Percentiles rank a stretch among this genome's conserved stretches.
These are phyloP conservation scores for Zymoseptoria passerinii DNA, from an alignment of 2,329 filamentous ascomycete species.

Conservation along the genomic window DNA sequence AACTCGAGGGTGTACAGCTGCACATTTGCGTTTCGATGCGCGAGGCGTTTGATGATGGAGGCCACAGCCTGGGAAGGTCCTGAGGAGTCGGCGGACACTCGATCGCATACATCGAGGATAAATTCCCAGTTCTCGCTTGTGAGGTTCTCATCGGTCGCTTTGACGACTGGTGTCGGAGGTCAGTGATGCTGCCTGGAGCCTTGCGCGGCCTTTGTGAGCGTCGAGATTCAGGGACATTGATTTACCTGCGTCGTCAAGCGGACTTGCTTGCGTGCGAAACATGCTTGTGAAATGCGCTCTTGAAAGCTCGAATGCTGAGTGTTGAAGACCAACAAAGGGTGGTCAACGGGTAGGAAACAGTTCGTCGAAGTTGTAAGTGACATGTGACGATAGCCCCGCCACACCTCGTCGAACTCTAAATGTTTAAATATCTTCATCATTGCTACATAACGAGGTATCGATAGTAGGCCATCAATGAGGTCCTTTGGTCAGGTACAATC, in stretches of 20 bases:
- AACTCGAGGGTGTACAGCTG: constrained; percentile 93
- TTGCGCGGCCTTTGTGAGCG: not conserved
- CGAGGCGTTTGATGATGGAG: constrained; percentile 82
- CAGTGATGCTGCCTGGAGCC: constrained; percentile 2
- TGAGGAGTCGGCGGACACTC: constrained; percentile 27
- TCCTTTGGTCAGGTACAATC: not conserved
- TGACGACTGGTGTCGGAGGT: constrained; percentile 41
- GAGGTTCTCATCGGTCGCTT: constrained; percentile 95
- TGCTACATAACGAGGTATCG: too few relatives aligned
- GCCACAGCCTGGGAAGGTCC: constrained; percentile 53
- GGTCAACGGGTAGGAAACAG: not conserved
- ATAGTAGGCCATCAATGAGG: too few relatives aligned
- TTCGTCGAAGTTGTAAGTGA: not conserved
- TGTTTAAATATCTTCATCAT: too few relatives aligned
- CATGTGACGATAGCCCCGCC: not conserved
- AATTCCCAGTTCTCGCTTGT: constrained; percentile 74
- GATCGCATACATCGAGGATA: constrained; percentile 45
- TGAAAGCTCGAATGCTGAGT: not conserved
- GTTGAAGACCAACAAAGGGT: not conserved
- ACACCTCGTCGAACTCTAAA: not conserved
- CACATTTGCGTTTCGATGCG: constrained; percentile 90
- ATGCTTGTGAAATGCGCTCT: constrained; percentile 2
- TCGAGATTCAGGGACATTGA: not conserved
- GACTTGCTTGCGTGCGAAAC: constrained; percentile 13
- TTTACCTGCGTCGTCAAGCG: constrained; percentile 14